These are phyloP conservation scores for Vitis hybrid DNA, from an alignment of 177 flowering plant species.

Conservation along the genomic window DNA sequence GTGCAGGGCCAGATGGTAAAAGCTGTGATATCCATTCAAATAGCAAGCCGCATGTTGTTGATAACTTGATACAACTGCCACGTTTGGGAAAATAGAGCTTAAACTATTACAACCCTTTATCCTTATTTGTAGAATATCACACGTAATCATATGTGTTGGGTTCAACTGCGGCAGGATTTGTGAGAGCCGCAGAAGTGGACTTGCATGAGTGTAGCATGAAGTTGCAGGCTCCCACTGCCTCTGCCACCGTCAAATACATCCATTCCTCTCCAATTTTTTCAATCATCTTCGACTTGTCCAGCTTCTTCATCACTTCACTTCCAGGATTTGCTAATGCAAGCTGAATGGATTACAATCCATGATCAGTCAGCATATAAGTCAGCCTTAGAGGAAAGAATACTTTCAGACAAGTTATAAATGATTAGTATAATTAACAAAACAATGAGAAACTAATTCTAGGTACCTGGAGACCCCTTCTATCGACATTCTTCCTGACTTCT, in stretches of 20 bases:
- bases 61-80: too few relatives aligned
- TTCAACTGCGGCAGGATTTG: background rate
- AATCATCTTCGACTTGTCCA: conserved; percentile 50
- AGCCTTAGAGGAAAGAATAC: too few relatives aligned
- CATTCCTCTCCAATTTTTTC: conserved; percentile 58
- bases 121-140: conserved; percentile 8
- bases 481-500: conserved; percentile 50
- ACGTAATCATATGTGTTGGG: conserved; percentile 20
- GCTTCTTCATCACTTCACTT: conserved; percentile 75
- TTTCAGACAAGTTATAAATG: too few relatives aligned
- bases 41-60: too few relatives aligned
- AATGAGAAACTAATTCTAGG: background rate
- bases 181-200: background rate
- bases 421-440: too few relatives aligned
- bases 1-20: too few relatives aligned
- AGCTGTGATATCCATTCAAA: too few relatives aligned
- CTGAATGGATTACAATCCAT: conserved; percentile 17
- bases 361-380: too few relatives aligned
- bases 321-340: conserved; percentile 65
- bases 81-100: too few relatives aligned
- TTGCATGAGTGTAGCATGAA: conserved; percentile 57
- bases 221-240: conserved; percentile 72
- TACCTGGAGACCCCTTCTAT: conserved; percentile 59
- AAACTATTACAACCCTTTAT: too few relatives aligned
- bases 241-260: conserved; percentile 62